Conservation (phyloP, 331 rosid genomes). For the Arachis monticola region DNA sequence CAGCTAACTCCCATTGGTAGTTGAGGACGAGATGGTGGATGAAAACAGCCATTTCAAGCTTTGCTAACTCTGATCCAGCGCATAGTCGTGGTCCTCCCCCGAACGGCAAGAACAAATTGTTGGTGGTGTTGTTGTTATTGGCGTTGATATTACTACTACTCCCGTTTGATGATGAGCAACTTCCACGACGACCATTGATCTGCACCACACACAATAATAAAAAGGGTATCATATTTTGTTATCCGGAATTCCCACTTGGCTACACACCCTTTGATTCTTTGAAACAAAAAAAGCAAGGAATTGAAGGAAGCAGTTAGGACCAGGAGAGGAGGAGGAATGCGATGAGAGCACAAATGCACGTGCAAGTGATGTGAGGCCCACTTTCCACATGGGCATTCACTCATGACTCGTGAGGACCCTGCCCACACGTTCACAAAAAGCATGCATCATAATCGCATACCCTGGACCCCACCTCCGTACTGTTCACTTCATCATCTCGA, state of each 20-base stretch:
- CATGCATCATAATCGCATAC: constrained; percentile 46
- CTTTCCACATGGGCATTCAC: constrained; percentile 74
- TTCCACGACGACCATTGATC: constrained; percentile 47
- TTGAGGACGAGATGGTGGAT: constrained; percentile 89
- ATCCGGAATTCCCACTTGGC: constrained; percentile 39
- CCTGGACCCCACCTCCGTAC: constrained; percentile 55
- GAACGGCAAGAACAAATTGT: constrained; percentile 69
- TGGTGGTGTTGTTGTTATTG: constrained; percentile 29
- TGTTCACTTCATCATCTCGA: constrained; percentile 42
- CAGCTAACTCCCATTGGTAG: constrained; percentile 76
- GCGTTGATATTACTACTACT: constrained; percentile 15
- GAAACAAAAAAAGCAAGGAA: not conserved
- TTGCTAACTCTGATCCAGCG: constrained; percentile 90
- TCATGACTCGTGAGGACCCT: constrained; percentile 59
- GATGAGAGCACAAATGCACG: constrained; percentile 62
- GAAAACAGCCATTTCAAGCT: constrained; percentile 96
- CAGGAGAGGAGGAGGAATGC: constrained; percentile 38
- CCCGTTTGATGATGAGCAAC: constrained; percentile 16
- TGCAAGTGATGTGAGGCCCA: constrained; percentile 72
- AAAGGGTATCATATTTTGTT: not conserved
- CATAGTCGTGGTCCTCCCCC: constrained; percentile 97
- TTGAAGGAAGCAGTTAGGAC: not conserved
- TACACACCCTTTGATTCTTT: not conserved
- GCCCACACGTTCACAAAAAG: constrained; percentile 67
- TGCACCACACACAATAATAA: constrained; percentile 40